Evolutionary conservation across 441 rosid genomes (phyloP).

Genomic region (Erodium moschatum): DNA sequence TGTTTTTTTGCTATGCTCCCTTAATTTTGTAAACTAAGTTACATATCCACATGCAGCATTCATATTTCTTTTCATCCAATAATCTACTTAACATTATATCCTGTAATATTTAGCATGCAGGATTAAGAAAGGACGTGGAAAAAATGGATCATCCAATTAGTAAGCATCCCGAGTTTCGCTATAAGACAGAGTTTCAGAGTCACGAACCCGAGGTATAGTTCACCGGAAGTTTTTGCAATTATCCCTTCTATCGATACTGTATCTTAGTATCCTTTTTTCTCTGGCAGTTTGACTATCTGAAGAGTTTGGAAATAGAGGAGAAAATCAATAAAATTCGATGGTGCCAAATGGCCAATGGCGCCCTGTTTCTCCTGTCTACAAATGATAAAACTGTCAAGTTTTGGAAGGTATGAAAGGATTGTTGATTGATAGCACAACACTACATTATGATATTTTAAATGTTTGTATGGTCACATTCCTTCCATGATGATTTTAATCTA

Average conservation of each 20-base stretch:
- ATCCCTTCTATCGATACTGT: background rate
- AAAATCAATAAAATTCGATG: conserved; percentile 92
- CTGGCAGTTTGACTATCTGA: conserved; percentile 84
- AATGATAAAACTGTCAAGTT: conserved; percentile 80
- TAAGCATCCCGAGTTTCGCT: conserved; percentile 68
- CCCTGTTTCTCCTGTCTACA: conserved; percentile 79
- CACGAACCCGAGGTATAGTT: conserved; percentile 99
- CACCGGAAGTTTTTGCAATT: no score
- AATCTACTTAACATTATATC: conserved; percentile 16
- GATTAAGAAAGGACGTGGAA: conserved; percentile 63
- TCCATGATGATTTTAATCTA: background rate
- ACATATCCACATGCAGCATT: no score
- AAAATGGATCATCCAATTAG: conserved; percentile 45
- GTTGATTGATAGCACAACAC: conserved; percentile 19
- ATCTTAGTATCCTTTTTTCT: conserved; percentile 10
- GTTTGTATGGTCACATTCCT: background rate
- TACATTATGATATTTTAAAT: background rate
- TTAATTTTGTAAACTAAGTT: no score
- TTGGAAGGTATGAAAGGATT: background rate
- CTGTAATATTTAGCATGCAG: conserved; percentile 45
- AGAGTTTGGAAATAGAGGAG: conserved; percentile 99
- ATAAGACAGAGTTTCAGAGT: conserved; percentile 91
- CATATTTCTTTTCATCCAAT: conserved; percentile 4
- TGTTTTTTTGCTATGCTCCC: no score
- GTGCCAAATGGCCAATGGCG: conserved; percentile 82